A percentile compares a stretch with the other conserved stretches of the same genome.
Evolutionary conservation across 1,139 yeast species (phyloP).

Genomic region (Pichia kudriavzevii): DNA sequence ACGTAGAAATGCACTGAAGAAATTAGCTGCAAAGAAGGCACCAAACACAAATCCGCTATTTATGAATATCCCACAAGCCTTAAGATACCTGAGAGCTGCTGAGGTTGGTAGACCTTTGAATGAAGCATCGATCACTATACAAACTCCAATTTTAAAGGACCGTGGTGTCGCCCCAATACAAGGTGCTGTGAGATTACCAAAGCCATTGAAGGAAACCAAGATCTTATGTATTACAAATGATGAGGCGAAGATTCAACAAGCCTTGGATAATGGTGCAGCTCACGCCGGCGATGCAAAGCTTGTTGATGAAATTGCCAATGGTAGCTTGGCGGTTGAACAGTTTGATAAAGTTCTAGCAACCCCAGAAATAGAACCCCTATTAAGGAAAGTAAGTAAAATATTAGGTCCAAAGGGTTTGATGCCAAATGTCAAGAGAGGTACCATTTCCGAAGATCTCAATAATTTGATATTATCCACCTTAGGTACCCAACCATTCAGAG

Average conservation of each 20-base stretch:
- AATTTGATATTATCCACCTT: slow-evolving; percentile 46
- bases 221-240: slow-evolving; percentile 64
- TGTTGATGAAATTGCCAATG: slow-evolving; percentile 53
- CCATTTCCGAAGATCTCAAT: slow-evolving; percentile 64
- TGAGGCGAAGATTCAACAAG: slow-evolving; percentile 43
- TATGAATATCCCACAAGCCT: slow-evolving; percentile 66
- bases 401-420: slow-evolving; percentile 87
- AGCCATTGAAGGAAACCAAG: slow-evolving; percentile 56
- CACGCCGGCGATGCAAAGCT: slow-evolving; percentile 68
- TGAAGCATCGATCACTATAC: slow-evolving; percentile 62
- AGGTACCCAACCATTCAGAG: slow-evolving; percentile 70
- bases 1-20: slow-evolving; percentile 28
- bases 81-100: slow-evolving; percentile 75
- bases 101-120: slow-evolving; percentile 77
- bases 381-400: slow-evolving; percentile 59
- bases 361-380: slow-evolving; percentile 60
- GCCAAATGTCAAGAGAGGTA: slow-evolving; percentile 83
- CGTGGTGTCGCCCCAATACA: slow-evolving; percentile 69
- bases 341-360: slow-evolving; percentile 82
- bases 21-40: slow-evolving; percentile 37
- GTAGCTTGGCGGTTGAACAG: slow-evolving; percentile 37
- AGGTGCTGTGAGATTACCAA: slow-evolving; percentile 75
- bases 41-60: slow-evolving; percentile 52
- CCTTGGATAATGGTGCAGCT: slow-evolving; percentile 52
- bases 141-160: slow-evolving; percentile 64